Evolutionary conservation across 179 eudicot species (phyloP), one percentile per base, ranked within the genome.

Genomic region (Pouteria campechiana): DNA sequence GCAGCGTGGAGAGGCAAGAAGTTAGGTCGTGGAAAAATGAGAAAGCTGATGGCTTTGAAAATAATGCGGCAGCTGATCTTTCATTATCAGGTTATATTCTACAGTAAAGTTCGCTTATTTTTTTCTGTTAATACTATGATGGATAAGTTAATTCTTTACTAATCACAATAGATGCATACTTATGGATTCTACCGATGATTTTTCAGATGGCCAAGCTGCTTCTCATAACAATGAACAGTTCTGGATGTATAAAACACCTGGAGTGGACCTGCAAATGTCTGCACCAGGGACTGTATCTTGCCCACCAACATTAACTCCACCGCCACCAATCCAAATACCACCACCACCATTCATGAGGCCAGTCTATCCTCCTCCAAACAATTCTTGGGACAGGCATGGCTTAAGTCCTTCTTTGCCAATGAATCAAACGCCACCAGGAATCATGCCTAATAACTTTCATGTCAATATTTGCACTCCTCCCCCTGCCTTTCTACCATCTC

Each of bases 371-470:
- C 86, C 86, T 54, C 79, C 81, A 41, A 64, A 55, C 54, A 57
- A 65, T 58, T 68, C 79, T 21, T 92, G 96, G 96, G 93, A 83
- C 61, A 57, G 58, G 36, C 81, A 61, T 24, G 73, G 74, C 37
- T 21, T 69, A 31, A 61, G 59, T 52, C 76, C 70, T 51, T 83
- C 73, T 32, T 60, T 41, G 36, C 75, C 75, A 35, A 44, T 43
- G 7, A 79, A 61, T 30, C 49, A 64, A 37, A 50, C 60, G 17
- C 67, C 61, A 40, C 53, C 71, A 4, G 54, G 58, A 46, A 60
- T 21, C 12, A 56, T 68, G 58, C 65, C 75, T 55, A 32, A 61
- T 20, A 64, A 52, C 61, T 27, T 68, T 59, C 82, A 74, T 50
- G 31, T 44, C 59, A 67, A 58, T 63, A 11, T n/a, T n/a, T n/a